Evolutionary conservation across 805 yeast species (phyloP), one percentile per base, ranked within the genome.

Genomic region (Scheffersomyces coipomensis): DNA sequence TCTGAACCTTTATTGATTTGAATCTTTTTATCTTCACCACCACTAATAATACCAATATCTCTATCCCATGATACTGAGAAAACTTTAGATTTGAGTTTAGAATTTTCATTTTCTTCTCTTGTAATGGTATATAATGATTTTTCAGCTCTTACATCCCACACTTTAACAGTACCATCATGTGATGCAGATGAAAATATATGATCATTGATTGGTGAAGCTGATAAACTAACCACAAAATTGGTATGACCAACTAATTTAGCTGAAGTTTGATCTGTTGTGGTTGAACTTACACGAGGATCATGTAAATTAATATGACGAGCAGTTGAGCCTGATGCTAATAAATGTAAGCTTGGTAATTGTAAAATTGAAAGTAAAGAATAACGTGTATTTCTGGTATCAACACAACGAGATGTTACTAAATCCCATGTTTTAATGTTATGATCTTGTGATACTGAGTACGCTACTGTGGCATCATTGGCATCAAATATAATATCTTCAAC

Each of bases 341-440:
- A 68, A 45, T 86, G 78, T 38, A 83, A 67, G 36, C 77, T 71
- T 5, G 86, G 79, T 45, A 93, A 69, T 49, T 82, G 82, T 22
- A 81, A 71, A 21, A 90, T 64, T 0, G 96, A 86, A 33, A 90
- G 73, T 46, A 93, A 72, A 9, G 98, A 83, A 62, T 78, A 90
- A 11, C 90, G 85, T 0, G 98, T 89, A 16, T 85, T 77, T 62
- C 85, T 83, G 3, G 97, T 86, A 58, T 89, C 97, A 21, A 93
- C 85, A 52, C 88, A 80, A 48, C 87, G 77, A 10, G 86, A 71
- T 2, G 97, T 90, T 13, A 88, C 85, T 53, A 93, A 71, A 71
- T 93, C 99, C 98, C 98, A 93, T 0, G 99, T 93, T 55, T 86
- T 85, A 47, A 93, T 81, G 0, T 96, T 81, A 60, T 93, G 99